Percentiles rank a stretch among this genome's conserved stretches.
Conservation (phyloP, 345 rosid species). For the Angophora floribunda region DNA sequence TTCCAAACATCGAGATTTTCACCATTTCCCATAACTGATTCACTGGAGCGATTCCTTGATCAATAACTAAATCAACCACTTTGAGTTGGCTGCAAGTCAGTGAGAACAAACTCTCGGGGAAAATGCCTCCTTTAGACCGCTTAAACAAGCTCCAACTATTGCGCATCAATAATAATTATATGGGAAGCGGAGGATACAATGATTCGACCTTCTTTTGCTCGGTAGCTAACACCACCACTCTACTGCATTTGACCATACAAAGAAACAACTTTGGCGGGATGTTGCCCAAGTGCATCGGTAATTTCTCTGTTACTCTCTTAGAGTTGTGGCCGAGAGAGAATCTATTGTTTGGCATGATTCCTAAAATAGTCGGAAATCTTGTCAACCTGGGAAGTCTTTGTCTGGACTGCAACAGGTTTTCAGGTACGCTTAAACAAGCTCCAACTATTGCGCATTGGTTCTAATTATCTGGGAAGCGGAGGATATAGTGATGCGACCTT, state of each 20-base stretch:
- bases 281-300: neutral
- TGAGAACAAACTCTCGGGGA: neutral
- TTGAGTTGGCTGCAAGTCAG: neutral
- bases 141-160: neutral
- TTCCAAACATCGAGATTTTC: neutral
- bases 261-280: neutral
- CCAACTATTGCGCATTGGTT: neutral
- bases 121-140: constrained; percentile 2
- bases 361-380: neutral
- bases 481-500: neutral
- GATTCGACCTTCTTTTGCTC: neutral
- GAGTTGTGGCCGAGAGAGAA: fast-evolving
- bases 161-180: neutral
- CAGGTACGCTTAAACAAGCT: constrained; percentile 1
- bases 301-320: neutral
- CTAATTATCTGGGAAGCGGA: constrained; percentile 7
- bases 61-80: constrained; percentile 2
- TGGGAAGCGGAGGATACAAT: neutral
- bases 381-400: neutral
- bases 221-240: neutral
- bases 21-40: neutral
- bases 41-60: neutral
- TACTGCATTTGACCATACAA: fast-evolving
- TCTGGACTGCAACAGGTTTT: neutral
- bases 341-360: neutral